phyloP scores from a whole-genome alignment of 768 basidiomycete species.

The Candolleomyces eurysporus region DNA sequence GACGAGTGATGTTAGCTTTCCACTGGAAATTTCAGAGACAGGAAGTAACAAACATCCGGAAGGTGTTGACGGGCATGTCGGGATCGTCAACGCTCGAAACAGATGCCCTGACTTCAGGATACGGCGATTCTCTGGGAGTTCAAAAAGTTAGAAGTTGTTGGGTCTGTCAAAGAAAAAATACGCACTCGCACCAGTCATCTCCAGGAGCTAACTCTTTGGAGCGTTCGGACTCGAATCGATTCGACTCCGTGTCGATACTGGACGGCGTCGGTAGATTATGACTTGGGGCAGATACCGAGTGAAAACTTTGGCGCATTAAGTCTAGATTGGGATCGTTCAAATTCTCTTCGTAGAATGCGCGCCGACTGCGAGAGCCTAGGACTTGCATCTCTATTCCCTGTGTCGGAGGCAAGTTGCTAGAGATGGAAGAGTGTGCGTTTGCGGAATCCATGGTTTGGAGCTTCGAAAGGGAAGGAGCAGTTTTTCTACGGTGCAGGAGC shows the following conservation, averaged over 20 bases:
- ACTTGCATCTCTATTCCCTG: no score
- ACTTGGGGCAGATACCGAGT: no score
- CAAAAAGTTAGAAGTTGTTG: slow-evolving; percentile 3
- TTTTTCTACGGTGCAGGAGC: no score
- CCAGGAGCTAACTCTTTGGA: slow-evolving; percentile 2
- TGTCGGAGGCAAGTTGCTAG: no score
- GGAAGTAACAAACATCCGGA: neutral
- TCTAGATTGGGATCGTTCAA: slow-evolving; percentile 83
- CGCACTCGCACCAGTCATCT: slow-evolving; percentile 54
- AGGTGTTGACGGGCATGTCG: neutral
- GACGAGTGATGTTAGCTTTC: neutral
- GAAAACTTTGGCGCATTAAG: slow-evolving; percentile 24
- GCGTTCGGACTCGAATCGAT: no score
- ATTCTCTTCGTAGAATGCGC: slow-evolving; percentile 57
- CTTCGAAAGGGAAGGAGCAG: no score
- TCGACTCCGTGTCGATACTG: no score
- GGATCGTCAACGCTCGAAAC: slow-evolving; percentile 65
- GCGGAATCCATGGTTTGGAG: no score
- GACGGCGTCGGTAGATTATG: no score
- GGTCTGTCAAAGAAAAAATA: slow-evolving; percentile 9
- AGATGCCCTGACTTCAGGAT: slow-evolving; percentile 87
- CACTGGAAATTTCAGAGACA: neutral
- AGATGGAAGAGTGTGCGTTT: no score
- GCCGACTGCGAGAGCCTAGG: neutral
- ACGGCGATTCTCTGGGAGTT: slow-evolving; percentile 73